Conservation (phyloP, 2,329 filamentous ascomycete species). For the Aureobasidium musti region DNA sequence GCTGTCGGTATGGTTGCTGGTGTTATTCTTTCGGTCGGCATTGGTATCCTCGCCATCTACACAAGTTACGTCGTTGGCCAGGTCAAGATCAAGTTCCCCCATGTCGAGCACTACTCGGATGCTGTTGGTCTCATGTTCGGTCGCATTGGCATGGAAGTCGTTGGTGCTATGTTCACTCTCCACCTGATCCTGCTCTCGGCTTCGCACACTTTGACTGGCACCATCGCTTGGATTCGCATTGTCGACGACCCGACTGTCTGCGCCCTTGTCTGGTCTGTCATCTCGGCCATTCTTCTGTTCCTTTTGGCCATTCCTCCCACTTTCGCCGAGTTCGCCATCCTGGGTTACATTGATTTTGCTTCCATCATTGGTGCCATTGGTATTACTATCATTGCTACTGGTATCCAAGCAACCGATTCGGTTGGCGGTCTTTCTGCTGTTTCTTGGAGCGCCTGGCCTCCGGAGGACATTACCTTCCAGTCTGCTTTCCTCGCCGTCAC, state of each 20-base stretch:
- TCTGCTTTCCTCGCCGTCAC: conserved; percentile 64
- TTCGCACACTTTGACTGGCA: conserved; percentile 50
- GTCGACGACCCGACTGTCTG: conserved; percentile 45
- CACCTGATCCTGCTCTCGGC: conserved; percentile 49
- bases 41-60: conserved; percentile 62
- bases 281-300: conserved; percentile 48
- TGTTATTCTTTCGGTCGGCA: conserved; percentile 56
- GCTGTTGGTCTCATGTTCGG: conserved; percentile 49
- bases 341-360: conserved; percentile 44
- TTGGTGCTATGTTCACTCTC: conserved; percentile 48
- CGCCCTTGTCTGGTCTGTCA: conserved; percentile 47
- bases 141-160: conserved; percentile 47
- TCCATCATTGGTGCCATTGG: conserved; percentile 42
- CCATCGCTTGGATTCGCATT: conserved; percentile 50
- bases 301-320: conserved; percentile 42
- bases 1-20: conserved; percentile 58
- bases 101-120: conserved; percentile 49
- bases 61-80: conserved; percentile 64
- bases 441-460: conserved; percentile 43
- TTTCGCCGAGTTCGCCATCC: conserved; percentile 42
- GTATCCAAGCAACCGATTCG: conserved; percentile 36
- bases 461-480: conserved; percentile 47
- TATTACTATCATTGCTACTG: conserved; percentile 43
- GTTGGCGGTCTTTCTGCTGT: conserved; percentile 40
- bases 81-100: conserved; percentile 57